Base-by-base conservation (phyloP, 768 basidiomycete species). In the Boletus sp. region DNA sequence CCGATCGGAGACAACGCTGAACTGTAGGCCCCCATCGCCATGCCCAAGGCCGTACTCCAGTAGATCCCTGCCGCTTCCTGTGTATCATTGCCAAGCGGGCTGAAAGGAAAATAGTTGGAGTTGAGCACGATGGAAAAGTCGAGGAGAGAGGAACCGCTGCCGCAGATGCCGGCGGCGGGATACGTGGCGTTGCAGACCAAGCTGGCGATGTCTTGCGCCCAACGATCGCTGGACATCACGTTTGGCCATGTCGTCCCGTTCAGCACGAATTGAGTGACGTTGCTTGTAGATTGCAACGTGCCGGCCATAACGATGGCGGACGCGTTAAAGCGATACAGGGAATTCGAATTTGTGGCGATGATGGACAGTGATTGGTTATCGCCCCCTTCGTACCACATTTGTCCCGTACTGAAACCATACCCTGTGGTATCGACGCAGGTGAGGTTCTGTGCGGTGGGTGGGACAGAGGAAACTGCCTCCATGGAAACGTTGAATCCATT, bases 401-500 rank as follows among this genome's bases (percentile, higher is more conserved):
- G 36, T n/a, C 45, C 14, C 17, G 42, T 39, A 4, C 17, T 28
- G 32, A 28, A 7, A 15, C 11, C 17, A 28, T 28, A 7, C 14
- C 12, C 15, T 18, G 39, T 37, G 32, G 5, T 12, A 24, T 36
- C 14, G n/a, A 47, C 32, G 3, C 55, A 52, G 6, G 28, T 46
- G 18, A 52, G 51, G 28, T 45, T 39, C 32, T 58, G 56, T 4
- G 50, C 55, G 10, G 47, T 52, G 12, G 20, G 9, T 10, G 59
- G 56, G 20, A 53, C 14, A 12, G 55, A 42, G 7, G 33, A 47
- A 7, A 57, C 30, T 5, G 14, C 2, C 17, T 57, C 51, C 45
- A 39, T 44, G 41, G 59, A 60, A 10, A 60, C 18, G 28, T 52
- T 44, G 33, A 52, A 60, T 4, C 51, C 41, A 14, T 47, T 48